These are phyloP conservation scores for Punctularia strigosozonata DNA, from an alignment of 768 basidiomycete species.

Conservation along the genomic window DNA sequence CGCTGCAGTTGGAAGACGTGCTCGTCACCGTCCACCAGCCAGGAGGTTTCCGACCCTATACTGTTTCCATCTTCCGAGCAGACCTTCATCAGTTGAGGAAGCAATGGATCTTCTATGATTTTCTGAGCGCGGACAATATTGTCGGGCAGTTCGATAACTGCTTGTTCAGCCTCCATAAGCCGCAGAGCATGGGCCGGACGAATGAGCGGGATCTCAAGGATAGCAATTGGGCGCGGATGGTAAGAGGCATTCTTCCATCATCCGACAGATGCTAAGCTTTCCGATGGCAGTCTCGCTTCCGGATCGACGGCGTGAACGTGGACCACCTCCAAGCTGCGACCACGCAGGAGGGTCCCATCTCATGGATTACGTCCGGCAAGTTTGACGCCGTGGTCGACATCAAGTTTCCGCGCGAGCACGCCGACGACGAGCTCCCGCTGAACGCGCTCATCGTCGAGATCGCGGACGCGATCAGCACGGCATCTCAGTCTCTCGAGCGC, in stretches of 20 bases:
- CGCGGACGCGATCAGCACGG: constrained; percentile 74
- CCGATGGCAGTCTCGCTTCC: constrained; percentile 87
- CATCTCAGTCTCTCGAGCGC: constrained; percentile 40
- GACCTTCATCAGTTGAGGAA: constrained; percentile 77
- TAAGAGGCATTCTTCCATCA: constrained; percentile 21
- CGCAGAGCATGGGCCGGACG: constrained; percentile 89
- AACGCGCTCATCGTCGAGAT: constrained; percentile 84
- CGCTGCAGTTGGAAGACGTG: constrained; percentile 83
- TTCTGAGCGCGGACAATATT: constrained; percentile 81
- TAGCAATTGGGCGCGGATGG: constrained; percentile 83
- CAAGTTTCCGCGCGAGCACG: constrained; percentile 80
- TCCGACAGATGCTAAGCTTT: background rate
- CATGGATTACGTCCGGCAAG: constrained; percentile 97
- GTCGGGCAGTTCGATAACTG: constrained; percentile 99
- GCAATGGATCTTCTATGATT: constrained; percentile 93
- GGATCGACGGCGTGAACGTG: constrained; percentile 93
- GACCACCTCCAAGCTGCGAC: constrained; percentile 87
- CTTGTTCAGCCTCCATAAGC: constrained; percentile 89
- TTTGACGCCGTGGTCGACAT: constrained; percentile 96
- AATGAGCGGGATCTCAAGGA: constrained; percentile 78
- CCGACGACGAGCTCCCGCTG: constrained; percentile 57
- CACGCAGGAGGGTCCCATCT: constrained; percentile 78
- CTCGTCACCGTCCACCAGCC: constrained; percentile 94
- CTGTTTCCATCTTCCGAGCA: constrained; percentile 87
- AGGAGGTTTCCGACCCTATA: constrained; percentile 82